Base-by-base conservation (phyloP, 2,329 filamentous ascomycete genomes). In the Cladosporium velox region DNA sequence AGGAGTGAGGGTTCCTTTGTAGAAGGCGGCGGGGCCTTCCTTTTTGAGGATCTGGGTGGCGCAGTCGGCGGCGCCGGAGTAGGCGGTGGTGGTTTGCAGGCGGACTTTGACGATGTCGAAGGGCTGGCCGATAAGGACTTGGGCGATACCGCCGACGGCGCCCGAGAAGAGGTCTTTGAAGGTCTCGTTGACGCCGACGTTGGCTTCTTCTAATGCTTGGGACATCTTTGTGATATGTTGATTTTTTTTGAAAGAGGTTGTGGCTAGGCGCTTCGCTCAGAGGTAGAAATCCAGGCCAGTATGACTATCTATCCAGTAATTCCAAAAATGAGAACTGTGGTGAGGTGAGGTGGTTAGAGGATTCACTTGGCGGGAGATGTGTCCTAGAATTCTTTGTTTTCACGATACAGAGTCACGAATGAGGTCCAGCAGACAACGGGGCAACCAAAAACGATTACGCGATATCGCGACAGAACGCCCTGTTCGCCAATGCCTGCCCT, bases 71-170 rank as follows among this genome's bases (percentile, higher is more conserved):
- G 95, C 95, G 70, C 87, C 90, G 63, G 87, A 85, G 84, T 97
- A 96, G 72, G 91, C 87, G 26, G 86, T 88, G 64, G 90, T 91
- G 18, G 95, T 99, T 80, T 99, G 95, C 59, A 99, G 86, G 65
- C 95, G 91, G 74, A 99, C 95, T 83, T 99, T 99, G 83, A 99
- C 90, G 70, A 97, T 98, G 84, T 97, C 94, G 72, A 90, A 90
- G 15, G 87, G 88, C 78, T 90, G 88, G 70, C 87, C 94, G 71
- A 98, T 86, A 69, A 99, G 82, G 52, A 99, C 95, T 80, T 99
- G 95, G 21, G 95, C 94, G 72, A 98, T 85, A 73, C 95, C 95
- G 69, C 95, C 95, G 8, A 90, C 91, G 67, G 95, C 95, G 44
- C 95, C 95, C 12, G 95, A 88, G 76, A 94, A 91, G 67, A 99